Evolutionary conservation across 2,329 filamentous ascomycete species (phyloP), one percentile per base, ranked within the genome.

Genomic region (Colletotrichum spinosum): DNA sequence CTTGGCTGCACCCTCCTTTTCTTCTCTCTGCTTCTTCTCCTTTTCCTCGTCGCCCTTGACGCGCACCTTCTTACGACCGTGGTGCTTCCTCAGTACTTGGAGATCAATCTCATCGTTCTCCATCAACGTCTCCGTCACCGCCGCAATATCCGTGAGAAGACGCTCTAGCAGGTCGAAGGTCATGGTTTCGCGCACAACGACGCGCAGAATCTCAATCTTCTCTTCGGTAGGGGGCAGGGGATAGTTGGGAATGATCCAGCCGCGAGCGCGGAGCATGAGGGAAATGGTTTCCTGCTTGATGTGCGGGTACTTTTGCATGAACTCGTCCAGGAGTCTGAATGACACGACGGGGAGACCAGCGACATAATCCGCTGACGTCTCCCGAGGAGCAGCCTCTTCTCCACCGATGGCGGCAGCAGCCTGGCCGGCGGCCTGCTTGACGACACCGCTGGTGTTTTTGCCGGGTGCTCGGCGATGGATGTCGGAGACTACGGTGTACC

Each of bases 171-270:
- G 78, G 72, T 91, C 89, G n/a, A 90, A 76, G n/a, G 83, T 87
- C 86, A 92, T 87, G 70, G 80, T 87, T 76, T 92, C 89, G 50
- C 89, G 82, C 7, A 92, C 82, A 3, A 91, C 89, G 0, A 91
- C 83, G n/a, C 90, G 80, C 57, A 92, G 75, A 66, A 91, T 92
- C 75, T 92, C 88, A 1, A 79, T 89, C 57, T 84, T 80, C 13
- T 89, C 84, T 72, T 88, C 86, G 48, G 79, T 81, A 0, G 88
- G 88, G 8, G 89, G 89, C 6, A 92, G 80, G 2, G 87, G 84
- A 73, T 92, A 92, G 78, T 91, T 91, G 25, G 89, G 89, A 62
- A 92, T 88, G 65, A 92, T 91, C 79, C 90, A 92, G 75, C 91
- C 88, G 72, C 88, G 88, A 5, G 86, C 86, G 12, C 89, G 82